phyloP scores from a whole-genome alignment of 2,329 filamentous ascomycete genomes.

The Daldinia eschscholtzii region DNA sequence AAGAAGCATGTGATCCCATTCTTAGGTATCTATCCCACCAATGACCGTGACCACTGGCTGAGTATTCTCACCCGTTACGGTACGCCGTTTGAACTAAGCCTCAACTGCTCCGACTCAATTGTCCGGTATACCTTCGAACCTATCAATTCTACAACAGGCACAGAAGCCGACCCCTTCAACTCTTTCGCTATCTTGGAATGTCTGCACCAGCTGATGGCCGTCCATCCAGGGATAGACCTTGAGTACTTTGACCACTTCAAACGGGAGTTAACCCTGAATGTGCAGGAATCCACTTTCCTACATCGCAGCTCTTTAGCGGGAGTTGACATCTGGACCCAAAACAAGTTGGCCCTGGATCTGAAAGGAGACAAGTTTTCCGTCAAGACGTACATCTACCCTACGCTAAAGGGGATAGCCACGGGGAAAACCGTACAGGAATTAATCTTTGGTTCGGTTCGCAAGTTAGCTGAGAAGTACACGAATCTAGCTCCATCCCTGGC shows the following conservation, averaged over 20 bases:
- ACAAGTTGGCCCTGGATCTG: conserved; percentile 11
- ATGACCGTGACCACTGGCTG: conserved; percentile 7
- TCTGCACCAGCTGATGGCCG: not conserved
- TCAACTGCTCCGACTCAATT: conserved; percentile 13
- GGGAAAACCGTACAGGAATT: conserved; percentile 5
- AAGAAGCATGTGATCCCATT: conserved; percentile 22
- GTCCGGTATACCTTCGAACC: conserved; percentile 18
- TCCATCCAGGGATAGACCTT: not conserved
- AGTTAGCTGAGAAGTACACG: conserved; percentile 2
- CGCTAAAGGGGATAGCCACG: conserved; percentile 10
- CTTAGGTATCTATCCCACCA: conserved; percentile 8
- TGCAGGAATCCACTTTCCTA: conserved; percentile 2
- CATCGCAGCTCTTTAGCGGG: not conserved
- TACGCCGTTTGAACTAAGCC: conserved; percentile 15
- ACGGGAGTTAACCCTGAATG: conserved; percentile 4
- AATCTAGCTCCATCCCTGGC: not conserved
- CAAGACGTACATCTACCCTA: conserved; percentile 16
- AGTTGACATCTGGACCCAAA: conserved; percentile 11
- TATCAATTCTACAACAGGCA: conserved; percentile 4
- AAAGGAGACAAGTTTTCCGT: conserved; percentile 1
- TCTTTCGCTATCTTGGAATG: not conserved
- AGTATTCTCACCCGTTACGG: conserved; percentile 14
- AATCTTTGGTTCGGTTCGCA: conserved; percentile 6
- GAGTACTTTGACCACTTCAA: conserved; percentile 16
- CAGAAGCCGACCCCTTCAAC: not conserved